These are phyloP conservation scores for Podospora australis DNA, from an alignment of 495 filamentous ascomycete species.

Conservation along the genomic window DNA sequence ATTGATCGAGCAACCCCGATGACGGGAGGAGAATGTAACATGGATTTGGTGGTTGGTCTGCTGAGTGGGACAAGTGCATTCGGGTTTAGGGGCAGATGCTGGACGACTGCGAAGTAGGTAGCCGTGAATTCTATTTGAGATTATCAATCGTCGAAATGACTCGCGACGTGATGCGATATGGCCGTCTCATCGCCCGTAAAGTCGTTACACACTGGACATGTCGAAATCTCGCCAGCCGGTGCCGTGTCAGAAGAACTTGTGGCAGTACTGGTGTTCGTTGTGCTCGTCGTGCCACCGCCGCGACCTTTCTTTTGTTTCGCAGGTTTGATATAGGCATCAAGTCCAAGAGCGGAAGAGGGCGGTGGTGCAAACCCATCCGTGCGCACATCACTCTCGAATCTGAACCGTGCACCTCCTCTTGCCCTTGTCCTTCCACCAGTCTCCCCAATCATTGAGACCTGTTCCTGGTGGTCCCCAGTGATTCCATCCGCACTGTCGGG, in stretches of 20 bases:
- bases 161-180: slow-evolving; percentile 52
- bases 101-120: too few species aligned
- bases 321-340: slow-evolving; percentile 43
- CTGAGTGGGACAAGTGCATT: too few species aligned
- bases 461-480: slow-evolving; percentile 5
- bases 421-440: neutral
- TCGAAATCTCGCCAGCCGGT: slow-evolving; percentile 19
- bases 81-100: too few species aligned
- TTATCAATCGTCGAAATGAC: slow-evolving; percentile 42
- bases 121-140: too few species aligned
- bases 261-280: slow-evolving; percentile 3
- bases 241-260: slow-evolving; percentile 5
- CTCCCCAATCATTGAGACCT: slow-evolving; percentile 13
- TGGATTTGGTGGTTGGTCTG: too few species aligned
- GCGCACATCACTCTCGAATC: neutral
- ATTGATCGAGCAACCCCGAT: too few species aligned
- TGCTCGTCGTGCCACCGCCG: slow-evolving; percentile 12
- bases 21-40: too few species aligned
- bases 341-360: slow-evolving; percentile 13
- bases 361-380: neutral
- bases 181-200: slow-evolving; percentile 56
- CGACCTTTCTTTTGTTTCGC: slow-evolving; percentile 25
- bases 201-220: slow-evolving; percentile 52
- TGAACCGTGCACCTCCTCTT: neutral
- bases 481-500: too few species aligned